phyloP scores from a whole-genome alignment of 2,329 filamentous ascomycete genomes.

The Diaporthe nobilis region DNA sequence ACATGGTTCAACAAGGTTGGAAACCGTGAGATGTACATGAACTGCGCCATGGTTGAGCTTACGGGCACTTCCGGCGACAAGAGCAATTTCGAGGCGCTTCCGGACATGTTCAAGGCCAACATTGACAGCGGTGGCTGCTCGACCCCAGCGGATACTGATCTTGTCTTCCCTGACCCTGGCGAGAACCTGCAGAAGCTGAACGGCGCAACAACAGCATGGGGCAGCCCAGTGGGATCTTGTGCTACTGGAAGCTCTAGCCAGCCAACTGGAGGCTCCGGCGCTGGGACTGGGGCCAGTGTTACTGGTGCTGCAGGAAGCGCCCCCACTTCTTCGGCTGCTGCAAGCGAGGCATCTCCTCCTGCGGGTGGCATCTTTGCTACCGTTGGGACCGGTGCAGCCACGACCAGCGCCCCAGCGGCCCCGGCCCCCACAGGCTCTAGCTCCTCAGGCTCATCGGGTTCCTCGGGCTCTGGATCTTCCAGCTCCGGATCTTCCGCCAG shows the following conservation, averaged over 20 bases:
- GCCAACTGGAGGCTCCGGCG: constrained; percentile 42
- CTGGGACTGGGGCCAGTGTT: constrained; percentile 42
- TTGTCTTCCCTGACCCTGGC: constrained; percentile 79
- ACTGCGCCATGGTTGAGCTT: constrained; percentile 84
- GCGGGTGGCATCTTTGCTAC: constrained; percentile 61
- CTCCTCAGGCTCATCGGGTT: constrained; percentile 45
- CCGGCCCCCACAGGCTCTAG: constrained; percentile 35
- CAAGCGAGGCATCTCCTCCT: constrained; percentile 39
- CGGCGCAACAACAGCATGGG: constrained; percentile 50
- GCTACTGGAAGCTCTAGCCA: constrained; percentile 43
- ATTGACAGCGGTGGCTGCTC: constrained; percentile 67
- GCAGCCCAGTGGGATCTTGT: constrained; percentile 47
- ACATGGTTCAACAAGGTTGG: constrained; percentile 95
- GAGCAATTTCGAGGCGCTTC: constrained; percentile 72
- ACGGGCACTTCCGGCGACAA: constrained; percentile 65
- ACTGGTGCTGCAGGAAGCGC: constrained; percentile 44
- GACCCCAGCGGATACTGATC: constrained; percentile 68
- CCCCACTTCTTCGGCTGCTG: constrained; percentile 43
- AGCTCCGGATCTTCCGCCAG: constrained; percentile 43
- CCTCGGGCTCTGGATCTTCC: constrained; percentile 38
- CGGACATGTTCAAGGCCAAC: constrained; percentile 84
- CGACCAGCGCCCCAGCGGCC: constrained; percentile 41
- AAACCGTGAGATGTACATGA: constrained; percentile 98
- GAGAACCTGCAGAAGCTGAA: constrained; percentile 65
- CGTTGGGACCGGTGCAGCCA: constrained; percentile 36